Percentiles rank a stretch among this genome's conserved stretches.
phyloP scores from a whole-genome alignment of 1,284 basidiomycete species.

The Pseudozyma hubeiensis region DNA sequence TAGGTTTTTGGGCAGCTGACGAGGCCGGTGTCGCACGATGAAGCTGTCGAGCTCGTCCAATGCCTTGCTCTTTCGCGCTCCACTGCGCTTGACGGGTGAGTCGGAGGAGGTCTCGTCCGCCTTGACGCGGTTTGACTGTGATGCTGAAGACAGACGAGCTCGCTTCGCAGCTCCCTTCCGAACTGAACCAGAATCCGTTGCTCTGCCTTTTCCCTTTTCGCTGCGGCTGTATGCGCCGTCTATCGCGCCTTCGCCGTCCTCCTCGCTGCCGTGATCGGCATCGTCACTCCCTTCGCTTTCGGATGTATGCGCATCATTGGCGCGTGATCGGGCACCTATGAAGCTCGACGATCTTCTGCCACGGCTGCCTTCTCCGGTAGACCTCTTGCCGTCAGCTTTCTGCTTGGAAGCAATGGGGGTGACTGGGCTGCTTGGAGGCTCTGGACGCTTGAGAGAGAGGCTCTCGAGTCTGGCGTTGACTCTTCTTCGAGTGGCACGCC shows the following conservation, averaged over 20 bases:
- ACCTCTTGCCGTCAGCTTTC: slow-evolving; percentile 10
- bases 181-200: neutral
- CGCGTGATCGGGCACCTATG: slow-evolving; percentile 5
- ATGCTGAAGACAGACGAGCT: slow-evolving; percentile 7
- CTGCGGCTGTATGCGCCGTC: neutral
- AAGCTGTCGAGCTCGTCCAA: slow-evolving; percentile 39
- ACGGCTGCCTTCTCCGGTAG: slow-evolving; percentile 5
- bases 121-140: slow-evolving; percentile 8
- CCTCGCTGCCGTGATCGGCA: slow-evolving; percentile 10
- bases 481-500: slow-evolving; percentile 48
- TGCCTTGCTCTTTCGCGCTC: slow-evolving; percentile 36
- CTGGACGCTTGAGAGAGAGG: slow-evolving; percentile 41
- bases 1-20: slow-evolving; percentile 34
- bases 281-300: slow-evolving; percentile 22
- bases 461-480: slow-evolving; percentile 47
- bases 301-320: neutral
- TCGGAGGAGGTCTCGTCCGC: slow-evolving; percentile 20
- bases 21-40: slow-evolving; percentile 31
- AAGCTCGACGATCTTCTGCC: slow-evolving; percentile 30
- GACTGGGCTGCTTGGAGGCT: slow-evolving; percentile 24
- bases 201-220: slow-evolving; percentile 16
- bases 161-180: slow-evolving; percentile 7
- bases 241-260: slow-evolving; percentile 10
- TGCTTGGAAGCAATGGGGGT: slow-evolving; percentile 15
- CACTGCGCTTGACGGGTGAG: slow-evolving; percentile 20